phyloP scores from a whole-genome alignment of 805 yeast genomes.

The Metschnikowia picachoensis region DNA sequence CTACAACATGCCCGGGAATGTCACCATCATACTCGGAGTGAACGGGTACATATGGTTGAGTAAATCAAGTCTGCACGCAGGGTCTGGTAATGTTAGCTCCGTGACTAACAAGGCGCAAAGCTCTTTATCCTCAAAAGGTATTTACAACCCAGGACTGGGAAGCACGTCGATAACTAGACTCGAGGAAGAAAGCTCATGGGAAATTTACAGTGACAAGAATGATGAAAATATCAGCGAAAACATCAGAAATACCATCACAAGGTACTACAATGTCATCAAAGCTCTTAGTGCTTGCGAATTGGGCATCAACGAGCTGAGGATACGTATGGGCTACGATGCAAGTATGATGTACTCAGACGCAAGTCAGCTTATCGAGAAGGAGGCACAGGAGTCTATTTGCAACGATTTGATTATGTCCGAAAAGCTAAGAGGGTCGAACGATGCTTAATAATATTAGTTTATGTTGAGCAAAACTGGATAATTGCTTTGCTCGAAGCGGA shows the following conservation, averaged over 20 bases:
- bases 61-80: slow-evolving; percentile 44
- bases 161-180: slow-evolving; percentile 74
- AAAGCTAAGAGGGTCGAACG: slow-evolving; percentile 60
- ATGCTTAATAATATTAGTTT: not conserved
- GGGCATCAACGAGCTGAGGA: slow-evolving; percentile 79
- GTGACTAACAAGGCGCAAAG: slow-evolving; percentile 37
- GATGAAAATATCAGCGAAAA: slow-evolving; percentile 59
- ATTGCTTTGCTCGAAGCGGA: too few relatives aligned
- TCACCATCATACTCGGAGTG: slow-evolving; percentile 85
- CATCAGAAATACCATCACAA: slow-evolving; percentile 67
- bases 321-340: slow-evolving; percentile 82
- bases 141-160: slow-evolving; percentile 54
- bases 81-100: slow-evolving; percentile 18
- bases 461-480: too few relatives aligned
- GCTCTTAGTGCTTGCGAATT: slow-evolving; percentile 82
- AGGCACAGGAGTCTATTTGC: slow-evolving; percentile 69
- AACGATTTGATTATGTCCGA: slow-evolving; percentile 67
- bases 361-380: slow-evolving; percentile 55
- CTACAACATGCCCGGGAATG: slow-evolving; percentile 89
- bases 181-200: slow-evolving; percentile 93
- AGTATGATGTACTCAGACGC: slow-evolving; percentile 66
- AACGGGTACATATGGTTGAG: slow-evolving; percentile 94
- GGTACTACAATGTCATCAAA: slow-evolving; percentile 80
- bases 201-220: slow-evolving; percentile 87
- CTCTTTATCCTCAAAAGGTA: slow-evolving; percentile 30